Conservation (phyloP, 2,329 filamentous ascomycete species). For the Rhexocercosporidium sp. region DNA sequence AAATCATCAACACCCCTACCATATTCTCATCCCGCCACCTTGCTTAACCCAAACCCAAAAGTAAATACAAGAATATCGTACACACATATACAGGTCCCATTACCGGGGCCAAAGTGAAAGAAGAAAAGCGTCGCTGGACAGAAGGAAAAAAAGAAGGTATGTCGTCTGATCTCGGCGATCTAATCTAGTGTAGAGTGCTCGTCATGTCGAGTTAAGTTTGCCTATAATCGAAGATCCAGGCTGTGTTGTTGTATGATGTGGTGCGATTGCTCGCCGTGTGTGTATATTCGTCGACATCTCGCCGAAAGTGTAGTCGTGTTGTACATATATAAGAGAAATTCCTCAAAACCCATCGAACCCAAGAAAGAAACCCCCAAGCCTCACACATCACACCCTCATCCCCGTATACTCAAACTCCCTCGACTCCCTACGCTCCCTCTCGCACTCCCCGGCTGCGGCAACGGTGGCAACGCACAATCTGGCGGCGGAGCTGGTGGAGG, state of each 20-base stretch:
- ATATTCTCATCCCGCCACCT: too few relatives aligned
- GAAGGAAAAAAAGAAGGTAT: too few relatives aligned
- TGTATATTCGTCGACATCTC: background rate
- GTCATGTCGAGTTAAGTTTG: too few relatives aligned
- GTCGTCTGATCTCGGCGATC: too few relatives aligned
- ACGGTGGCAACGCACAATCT: conserved; percentile 40
- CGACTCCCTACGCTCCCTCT: conserved; percentile 10
- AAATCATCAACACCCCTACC: too few relatives aligned
- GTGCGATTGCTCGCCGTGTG: conserved; percentile 6
- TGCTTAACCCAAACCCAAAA: too few relatives aligned
- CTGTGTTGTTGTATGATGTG: background rate
- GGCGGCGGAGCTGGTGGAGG: conserved; percentile 42
- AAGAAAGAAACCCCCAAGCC: background rate
- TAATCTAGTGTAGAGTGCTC: too few relatives aligned
- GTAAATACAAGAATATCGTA: too few relatives aligned
- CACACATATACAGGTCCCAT: too few relatives aligned
- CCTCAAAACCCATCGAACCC: background rate
- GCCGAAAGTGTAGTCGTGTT: background rate
- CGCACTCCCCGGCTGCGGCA: conserved; percentile 35
- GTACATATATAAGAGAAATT: background rate
- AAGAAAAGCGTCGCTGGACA: too few relatives aligned
- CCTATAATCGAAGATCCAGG: too few relatives aligned
- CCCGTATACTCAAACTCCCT: background rate
- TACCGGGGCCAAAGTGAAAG: too few relatives aligned
- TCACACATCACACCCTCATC: background rate